A percentile compares a stretch with the other conserved stretches of the same genome.
phyloP scores from a whole-genome alignment of 1,139 yeast genomes.

The Yamadazyma triangularis region DNA sequence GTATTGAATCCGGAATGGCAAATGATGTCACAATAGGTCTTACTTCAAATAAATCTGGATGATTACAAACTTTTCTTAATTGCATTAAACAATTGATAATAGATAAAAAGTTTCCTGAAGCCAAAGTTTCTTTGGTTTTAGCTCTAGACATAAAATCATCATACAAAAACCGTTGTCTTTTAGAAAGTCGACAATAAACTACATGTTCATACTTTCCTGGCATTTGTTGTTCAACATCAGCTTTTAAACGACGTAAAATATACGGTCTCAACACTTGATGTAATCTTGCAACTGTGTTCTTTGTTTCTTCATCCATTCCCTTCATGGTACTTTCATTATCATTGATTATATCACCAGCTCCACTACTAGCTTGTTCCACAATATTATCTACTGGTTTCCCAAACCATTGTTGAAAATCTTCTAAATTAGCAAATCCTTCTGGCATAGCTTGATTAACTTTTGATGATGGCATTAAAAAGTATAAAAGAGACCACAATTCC shows the following conservation, averaged over 20 bases:
- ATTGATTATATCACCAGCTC: constrained; percentile 47
- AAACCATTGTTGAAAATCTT: constrained; percentile 97
- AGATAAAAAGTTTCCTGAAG: constrained; percentile 91
- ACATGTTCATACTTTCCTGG: constrained; percentile 97
- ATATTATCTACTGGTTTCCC: constrained; percentile 93
- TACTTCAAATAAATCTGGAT: constrained; percentile 95
- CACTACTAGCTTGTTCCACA: constrained; percentile 57
- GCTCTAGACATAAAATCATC: constrained; percentile 98
- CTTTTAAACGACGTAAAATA: constrained; percentile 82
- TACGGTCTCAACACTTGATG: constrained; percentile 95
- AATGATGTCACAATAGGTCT: constrained; percentile 91
- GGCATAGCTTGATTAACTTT: constrained; percentile 73
- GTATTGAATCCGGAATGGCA: constrained; percentile 65
- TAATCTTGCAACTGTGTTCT: constrained; percentile 77
- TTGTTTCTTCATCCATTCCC: constrained; percentile 61
- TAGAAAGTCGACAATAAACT: constrained; percentile 85
- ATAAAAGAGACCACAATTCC: constrained; percentile 90
- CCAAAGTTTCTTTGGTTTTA: constrained; percentile 88
- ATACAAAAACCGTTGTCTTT: constrained; percentile 85
- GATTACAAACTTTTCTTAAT: constrained; percentile 93
- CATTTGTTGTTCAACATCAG: constrained; percentile 98
- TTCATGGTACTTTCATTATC: constrained; percentile 36
- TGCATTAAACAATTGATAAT: constrained; percentile 98
- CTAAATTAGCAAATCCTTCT: constrained; percentile 92
- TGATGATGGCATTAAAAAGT: constrained; percentile 92